A percentile compares a stretch with the other conserved stretches of the same genome.
These are phyloP conservation scores for Saposhnikovia divaricata DNA, from an alignment of 129 eudicot species.

Conservation along the genomic window DNA sequence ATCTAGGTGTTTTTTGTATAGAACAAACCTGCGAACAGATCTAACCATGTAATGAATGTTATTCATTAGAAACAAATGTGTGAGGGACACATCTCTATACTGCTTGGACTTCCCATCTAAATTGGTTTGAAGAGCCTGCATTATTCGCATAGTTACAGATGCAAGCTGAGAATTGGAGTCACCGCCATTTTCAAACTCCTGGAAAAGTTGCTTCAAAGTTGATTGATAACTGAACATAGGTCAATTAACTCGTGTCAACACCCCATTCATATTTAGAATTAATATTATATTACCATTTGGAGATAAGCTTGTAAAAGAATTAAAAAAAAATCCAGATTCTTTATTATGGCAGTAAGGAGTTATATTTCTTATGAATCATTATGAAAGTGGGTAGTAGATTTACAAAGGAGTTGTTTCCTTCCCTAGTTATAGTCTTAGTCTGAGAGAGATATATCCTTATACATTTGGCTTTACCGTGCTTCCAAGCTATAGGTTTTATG, in stretches of 20 bases:
- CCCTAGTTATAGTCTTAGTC: neutral
- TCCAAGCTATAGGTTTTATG: neutral
- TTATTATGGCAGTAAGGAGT: neutral
- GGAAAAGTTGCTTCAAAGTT: slow-evolving; percentile 91
- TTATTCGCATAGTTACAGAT: slow-evolving; percentile 85
- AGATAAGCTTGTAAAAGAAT: neutral
- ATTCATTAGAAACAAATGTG: slow-evolving; percentile 90
- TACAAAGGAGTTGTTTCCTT: neutral
- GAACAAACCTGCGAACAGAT: slow-evolving; percentile 92
- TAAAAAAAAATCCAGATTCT: neutral
- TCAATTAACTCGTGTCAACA: neutral
- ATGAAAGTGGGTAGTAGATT: neutral
- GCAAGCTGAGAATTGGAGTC: slow-evolving; percentile 85
- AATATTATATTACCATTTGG: neutral
- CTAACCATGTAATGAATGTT: slow-evolving; percentile 98
- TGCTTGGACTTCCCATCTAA: slow-evolving; percentile 95
- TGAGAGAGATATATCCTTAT: neutral
- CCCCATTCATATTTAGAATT: neutral
- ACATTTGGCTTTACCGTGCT: neutral
- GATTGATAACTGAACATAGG: slow-evolving; percentile 66
- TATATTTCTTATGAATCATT: neutral
- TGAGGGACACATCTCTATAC: slow-evolving; percentile 76
- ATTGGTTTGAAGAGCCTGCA: slow-evolving; percentile 98
- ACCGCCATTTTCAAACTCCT: slow-evolving; percentile 72
- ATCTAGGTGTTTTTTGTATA: neutral